phyloP scores from a whole-genome alignment of 2,329 filamentous ascomycete species.

The Neopestalotiopsis sp. region DNA sequence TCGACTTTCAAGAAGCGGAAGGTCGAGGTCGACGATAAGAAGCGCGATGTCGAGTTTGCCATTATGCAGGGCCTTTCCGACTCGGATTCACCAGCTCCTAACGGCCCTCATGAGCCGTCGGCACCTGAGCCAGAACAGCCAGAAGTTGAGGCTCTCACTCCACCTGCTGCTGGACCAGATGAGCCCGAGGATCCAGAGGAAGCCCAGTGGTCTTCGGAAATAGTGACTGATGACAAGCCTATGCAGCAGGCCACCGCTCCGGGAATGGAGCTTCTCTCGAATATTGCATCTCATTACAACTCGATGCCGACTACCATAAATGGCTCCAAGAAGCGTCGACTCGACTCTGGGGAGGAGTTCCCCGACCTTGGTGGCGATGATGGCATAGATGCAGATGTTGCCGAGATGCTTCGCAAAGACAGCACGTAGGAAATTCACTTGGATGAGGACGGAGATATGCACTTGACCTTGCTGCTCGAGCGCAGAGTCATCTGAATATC shows the following conservation, averaged over 20 bases:
- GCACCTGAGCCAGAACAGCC: constrained; percentile 72
- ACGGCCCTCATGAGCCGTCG: constrained; percentile 50
- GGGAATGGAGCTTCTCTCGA: constrained; percentile 46
- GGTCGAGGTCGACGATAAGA: constrained; percentile 77
- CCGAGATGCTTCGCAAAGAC: constrained; percentile 57
- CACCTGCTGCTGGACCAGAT: constrained; percentile 60
- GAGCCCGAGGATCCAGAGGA: constrained; percentile 26
- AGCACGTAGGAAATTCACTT: constrained; percentile 25
- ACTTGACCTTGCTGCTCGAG: too few relatives aligned
- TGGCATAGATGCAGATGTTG: constrained; percentile 61
- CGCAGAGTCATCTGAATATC: too few relatives aligned
- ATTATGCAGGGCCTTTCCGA: constrained; percentile 84
- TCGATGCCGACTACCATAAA: constrained; percentile 55
- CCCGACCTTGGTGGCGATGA: constrained; percentile 60
- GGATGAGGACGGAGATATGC: too few relatives aligned
- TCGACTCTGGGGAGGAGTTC: constrained; percentile 57
- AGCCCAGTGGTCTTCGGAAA: constrained; percentile 26
- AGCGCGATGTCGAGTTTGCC: constrained; percentile 85
- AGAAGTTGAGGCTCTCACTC: constrained; percentile 84
- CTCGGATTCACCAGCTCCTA: constrained; percentile 55
- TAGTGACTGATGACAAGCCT: constrained; percentile 28
- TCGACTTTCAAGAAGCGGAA: constrained; percentile 70
- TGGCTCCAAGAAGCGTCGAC: constrained; percentile 61
- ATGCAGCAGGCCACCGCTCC: constrained; percentile 30
- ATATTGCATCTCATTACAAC: constrained; percentile 50